phyloP scores from a whole-genome alignment of 2,329 filamentous ascomycete genomes.

The Dothidotthia symphoricarpi region DNA sequence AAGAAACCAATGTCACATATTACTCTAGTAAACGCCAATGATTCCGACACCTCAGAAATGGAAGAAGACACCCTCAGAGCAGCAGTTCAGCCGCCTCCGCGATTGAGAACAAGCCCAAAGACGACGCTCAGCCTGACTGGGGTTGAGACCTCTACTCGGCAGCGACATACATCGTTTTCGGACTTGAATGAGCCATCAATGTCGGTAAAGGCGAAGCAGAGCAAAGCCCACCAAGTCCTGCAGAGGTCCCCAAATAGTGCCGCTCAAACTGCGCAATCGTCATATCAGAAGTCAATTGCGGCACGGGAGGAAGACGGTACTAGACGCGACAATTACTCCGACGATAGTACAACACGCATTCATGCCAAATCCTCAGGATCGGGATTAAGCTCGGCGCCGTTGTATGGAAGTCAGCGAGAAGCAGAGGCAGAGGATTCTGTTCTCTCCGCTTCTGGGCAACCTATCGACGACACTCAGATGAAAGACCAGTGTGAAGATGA shows the following conservation, averaged over 20 bases:
- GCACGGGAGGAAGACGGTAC: neutral
- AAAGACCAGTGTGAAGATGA: neutral
- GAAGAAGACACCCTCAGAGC: neutral
- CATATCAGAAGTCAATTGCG: neutral
- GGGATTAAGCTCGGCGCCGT: too few species aligned
- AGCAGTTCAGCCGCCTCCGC: conserved; percentile 1
- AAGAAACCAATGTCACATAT: conserved; percentile 1
- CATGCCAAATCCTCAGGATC: too few species aligned
- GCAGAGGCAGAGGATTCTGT: conserved; percentile 3
- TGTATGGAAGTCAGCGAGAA: too few species aligned
- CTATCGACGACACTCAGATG: conserved; percentile 7
- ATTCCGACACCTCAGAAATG: neutral
- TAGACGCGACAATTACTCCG: too few species aligned
- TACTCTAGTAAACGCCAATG: neutral
- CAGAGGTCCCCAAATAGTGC: neutral
- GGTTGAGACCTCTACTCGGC: too few species aligned
- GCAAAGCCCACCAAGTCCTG: neutral
- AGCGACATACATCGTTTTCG: too few species aligned
- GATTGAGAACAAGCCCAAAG: too few species aligned
- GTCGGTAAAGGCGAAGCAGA: neutral
- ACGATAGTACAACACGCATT: too few species aligned
- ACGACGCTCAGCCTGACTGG: too few species aligned
- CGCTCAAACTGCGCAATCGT: neutral
- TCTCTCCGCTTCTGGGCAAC: conserved; percentile 6
- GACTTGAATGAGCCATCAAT: too few species aligned